Conservation (phyloP, 2,329 filamentous ascomycete genomes). For the Ceratocystis papillata region DNA sequence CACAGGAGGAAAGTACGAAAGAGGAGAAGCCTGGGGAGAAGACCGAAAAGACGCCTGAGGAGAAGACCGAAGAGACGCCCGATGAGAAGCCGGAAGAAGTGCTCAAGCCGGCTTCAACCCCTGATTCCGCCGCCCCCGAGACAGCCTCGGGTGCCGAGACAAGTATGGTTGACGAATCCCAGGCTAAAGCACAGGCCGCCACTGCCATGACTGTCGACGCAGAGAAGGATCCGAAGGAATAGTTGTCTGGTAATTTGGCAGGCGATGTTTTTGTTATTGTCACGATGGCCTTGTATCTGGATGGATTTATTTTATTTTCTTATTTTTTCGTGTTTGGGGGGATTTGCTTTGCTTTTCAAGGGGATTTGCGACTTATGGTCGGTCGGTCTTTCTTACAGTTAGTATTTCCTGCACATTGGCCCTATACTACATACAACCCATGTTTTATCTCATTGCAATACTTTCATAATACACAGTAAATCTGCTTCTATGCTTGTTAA, state of each 20-base stretch:
- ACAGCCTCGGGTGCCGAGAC: too few relatives aligned
- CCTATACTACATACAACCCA: slow-evolving; percentile 2
- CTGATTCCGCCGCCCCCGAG: slow-evolving; percentile 20
- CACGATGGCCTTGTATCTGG: background rate
- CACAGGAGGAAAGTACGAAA: too few relatives aligned
- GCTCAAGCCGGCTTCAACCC: slow-evolving; percentile 2
- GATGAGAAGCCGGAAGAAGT: slow-evolving; percentile 25
- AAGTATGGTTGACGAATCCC: too few relatives aligned
- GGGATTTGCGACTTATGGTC: background rate
- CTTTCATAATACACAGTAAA: background rate
- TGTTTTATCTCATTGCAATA: background rate
- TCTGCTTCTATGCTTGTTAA: background rate
- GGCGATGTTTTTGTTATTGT: background rate
- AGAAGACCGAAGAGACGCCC: slow-evolving; percentile 18
- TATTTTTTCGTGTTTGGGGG: background rate
- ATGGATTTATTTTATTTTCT: slow-evolving; percentile 6
- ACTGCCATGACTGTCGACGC: slow-evolving; percentile 11
- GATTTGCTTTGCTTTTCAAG: background rate
- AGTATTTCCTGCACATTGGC: background rate
- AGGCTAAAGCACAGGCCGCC: too few relatives aligned
- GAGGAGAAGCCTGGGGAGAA: slow-evolving; percentile 13
- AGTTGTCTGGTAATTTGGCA: background rate
- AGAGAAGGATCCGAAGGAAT: slow-evolving; percentile 16
- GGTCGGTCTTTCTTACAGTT: background rate
- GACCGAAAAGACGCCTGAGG: slow-evolving; percentile 7